A percentile compares a stretch with the other conserved stretches of the same genome.
Evolutionary conservation across 495 filamentous ascomycete genomes (phyloP).

Genomic region (Parathielavia appendiculata): DNA sequence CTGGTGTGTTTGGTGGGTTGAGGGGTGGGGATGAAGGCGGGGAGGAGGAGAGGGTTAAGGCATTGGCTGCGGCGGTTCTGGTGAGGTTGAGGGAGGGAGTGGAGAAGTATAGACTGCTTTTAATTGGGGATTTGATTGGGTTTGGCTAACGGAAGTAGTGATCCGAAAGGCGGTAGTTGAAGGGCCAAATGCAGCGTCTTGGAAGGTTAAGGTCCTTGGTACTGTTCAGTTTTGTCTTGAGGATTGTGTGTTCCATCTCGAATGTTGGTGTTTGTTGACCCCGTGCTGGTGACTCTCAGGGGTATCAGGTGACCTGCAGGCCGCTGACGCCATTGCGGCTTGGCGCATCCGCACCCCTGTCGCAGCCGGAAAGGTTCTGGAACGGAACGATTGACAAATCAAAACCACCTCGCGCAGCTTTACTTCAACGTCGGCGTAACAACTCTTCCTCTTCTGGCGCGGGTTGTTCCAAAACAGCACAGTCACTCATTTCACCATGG

Average conservation of each 20-base stretch:
- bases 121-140: slow-evolving; percentile 58
- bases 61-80: slow-evolving; percentile 77
- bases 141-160: slow-evolving; percentile 15
- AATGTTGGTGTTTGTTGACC: neutral
- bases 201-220: too few species aligned
- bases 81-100: slow-evolving; percentile 72
- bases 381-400: slow-evolving; percentile 29
- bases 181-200: too few species aligned
- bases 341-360: slow-evolving; percentile 17
- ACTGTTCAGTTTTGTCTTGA: neutral
- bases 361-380: slow-evolving; percentile 10
- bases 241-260: too few species aligned
- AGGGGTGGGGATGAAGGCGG: slow-evolving; percentile 43
- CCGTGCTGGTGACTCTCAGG: slow-evolving; percentile 16
- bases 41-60: slow-evolving; percentile 58
- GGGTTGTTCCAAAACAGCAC: neutral
- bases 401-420: slow-evolving; percentile 9
- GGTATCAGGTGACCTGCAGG: slow-evolving; percentile 25
- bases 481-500: slow-evolving; percentile 27
- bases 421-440: neutral
- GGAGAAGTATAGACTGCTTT: slow-evolving; percentile 68
- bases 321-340: slow-evolving; percentile 23
- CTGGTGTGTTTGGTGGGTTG: slow-evolving; percentile 36
- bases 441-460: neutral
- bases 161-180: too few species aligned